Evolutionary conservation across 2,329 filamentous ascomycete species (phyloP).

Genomic region (Byssoonygena ceratinophila): DNA sequence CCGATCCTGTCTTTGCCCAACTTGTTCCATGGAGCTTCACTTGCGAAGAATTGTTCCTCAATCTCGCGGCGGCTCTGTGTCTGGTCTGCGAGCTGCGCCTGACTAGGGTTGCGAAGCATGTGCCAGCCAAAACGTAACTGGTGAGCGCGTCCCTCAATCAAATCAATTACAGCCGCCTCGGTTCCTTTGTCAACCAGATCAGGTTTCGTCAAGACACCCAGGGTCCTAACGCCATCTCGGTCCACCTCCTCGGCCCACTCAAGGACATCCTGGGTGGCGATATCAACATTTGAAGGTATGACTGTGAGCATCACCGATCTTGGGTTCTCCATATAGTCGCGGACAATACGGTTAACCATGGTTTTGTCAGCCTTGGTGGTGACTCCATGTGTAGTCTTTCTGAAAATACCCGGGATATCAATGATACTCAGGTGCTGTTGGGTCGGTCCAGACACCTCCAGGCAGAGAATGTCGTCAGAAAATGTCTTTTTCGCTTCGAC

Average conservation of each 20-base stretch:
- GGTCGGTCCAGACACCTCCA: slow-evolving; percentile 9
- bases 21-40: slow-evolving; percentile 28
- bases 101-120: slow-evolving; percentile 27
- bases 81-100: slow-evolving; percentile 21
- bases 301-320: slow-evolving; percentile 51
- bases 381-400: not conserved
- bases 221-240: not conserved
- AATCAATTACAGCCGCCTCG: slow-evolving; percentile 19
- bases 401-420: slow-evolving; percentile 14
- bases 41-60: slow-evolving; percentile 31
- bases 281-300: slow-evolving; percentile 41
- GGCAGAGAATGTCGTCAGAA: slow-evolving; percentile 16
- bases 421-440: slow-evolving; percentile 13
- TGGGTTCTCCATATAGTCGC: slow-evolving; percentile 45
- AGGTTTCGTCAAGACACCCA: not conserved
- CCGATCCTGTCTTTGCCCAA: slow-evolving; percentile 33
- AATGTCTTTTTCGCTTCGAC: slow-evolving; percentile 12
- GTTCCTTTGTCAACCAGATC: not conserved
- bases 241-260: slow-evolving; percentile 24
- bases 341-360: slow-evolving; percentile 8
- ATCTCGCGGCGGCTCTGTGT: slow-evolving; percentile 18
- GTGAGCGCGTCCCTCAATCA: slow-evolving; percentile 20
- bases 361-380: slow-evolving; percentile 17
- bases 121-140: slow-evolving; percentile 24
- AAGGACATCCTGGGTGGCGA: slow-evolving; percentile 49